Evolutionary conservation across 805 yeast species (phyloP), one percentile per base, ranked within the genome.

Genomic region (Hanseniaspora thailandica): DNA sequence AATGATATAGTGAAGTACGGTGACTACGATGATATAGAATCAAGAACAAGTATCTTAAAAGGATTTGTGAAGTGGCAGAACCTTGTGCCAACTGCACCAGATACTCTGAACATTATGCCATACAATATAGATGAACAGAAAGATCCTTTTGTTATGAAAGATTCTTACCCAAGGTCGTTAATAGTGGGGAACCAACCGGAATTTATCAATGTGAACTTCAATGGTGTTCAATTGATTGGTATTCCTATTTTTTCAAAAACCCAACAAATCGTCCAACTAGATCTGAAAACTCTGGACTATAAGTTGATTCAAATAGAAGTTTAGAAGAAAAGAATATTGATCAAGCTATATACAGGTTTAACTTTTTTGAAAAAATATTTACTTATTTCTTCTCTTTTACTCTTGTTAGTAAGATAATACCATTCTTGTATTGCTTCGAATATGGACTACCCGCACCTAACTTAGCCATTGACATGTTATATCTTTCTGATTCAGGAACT

Each of bases 11-110:
- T 72, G 61, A 84, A 82, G 60, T 90, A 90, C 60, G 62, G 36
- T 5, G 47, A 50, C 4, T 43, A 60, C 41, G 56, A 59, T 13
- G 47, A 66, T 59, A 56, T 61, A 55, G 58, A 64, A 59, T 25
- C 72, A 1, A 67, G 84, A 54, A 59, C 77, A 17, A 73, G 75
- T 20, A 67, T 82, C 60, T 73, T 90, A 70, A 84, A 81, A 59
- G 72, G 79, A 15, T 83, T 86, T 0, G 62, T 93, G 35, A 68
- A 71, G 45, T 89, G 96, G 95, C 90, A 88, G 61, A 86, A 86
- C 62, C 71, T 86, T 23, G 81, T 86, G 0, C 98, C 98, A 2
- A 88, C 97, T 0, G 95, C 96, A 1, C 98, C 98, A 0, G 97
- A 93, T 62, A 93, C 98, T 0, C 68, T 93, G 41, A 84, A 89